phyloP scores from a whole-genome alignment of 202 grass and related monocot species.

The Alloteropsis angusta region DNA sequence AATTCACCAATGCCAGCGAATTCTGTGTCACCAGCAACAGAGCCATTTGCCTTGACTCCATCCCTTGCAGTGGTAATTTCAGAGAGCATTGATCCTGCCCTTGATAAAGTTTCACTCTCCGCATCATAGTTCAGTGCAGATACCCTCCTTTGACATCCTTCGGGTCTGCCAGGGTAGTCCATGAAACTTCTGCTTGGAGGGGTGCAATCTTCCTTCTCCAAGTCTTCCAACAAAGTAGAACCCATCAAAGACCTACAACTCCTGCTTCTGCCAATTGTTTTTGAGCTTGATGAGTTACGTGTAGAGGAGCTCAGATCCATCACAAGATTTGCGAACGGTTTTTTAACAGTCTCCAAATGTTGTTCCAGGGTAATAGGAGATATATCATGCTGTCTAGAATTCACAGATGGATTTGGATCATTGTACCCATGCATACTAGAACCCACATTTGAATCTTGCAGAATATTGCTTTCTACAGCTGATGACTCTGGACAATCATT shows the following conservation, averaged over 20 bases:
- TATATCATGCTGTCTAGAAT: neutral
- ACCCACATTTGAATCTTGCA: constrained; percentile 24
- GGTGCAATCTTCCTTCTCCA: constrained; percentile 46
- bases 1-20: constrained; percentile 70
- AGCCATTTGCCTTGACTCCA: constrained; percentile 31
- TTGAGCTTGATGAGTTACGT: constrained; percentile 30
- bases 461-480: constrained; percentile 32
- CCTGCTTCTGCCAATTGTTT: constrained; percentile 71
- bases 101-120: constrained; percentile 55
- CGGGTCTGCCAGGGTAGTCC: constrained; percentile 61
- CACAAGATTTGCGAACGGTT: constrained; percentile 39
- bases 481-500: constrained; percentile 26
- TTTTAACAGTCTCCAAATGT: constrained; percentile 79
- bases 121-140: constrained; percentile 42
- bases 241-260: constrained; percentile 68
- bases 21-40: constrained; percentile 38
- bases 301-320: constrained; percentile 44
- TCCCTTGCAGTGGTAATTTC: constrained; percentile 41
- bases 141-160: constrained; percentile 44
- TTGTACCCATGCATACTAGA: constrained; percentile 18
- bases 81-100: constrained; percentile 67
- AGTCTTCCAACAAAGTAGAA: constrained; percentile 46
- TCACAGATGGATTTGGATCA: constrained; percentile 24
- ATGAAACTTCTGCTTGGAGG: constrained; percentile 64
- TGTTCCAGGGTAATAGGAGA: constrained; percentile 71